phyloP scores from a whole-genome alignment of 176 grass and related monocot species.

The Puya raimondii region DNA sequence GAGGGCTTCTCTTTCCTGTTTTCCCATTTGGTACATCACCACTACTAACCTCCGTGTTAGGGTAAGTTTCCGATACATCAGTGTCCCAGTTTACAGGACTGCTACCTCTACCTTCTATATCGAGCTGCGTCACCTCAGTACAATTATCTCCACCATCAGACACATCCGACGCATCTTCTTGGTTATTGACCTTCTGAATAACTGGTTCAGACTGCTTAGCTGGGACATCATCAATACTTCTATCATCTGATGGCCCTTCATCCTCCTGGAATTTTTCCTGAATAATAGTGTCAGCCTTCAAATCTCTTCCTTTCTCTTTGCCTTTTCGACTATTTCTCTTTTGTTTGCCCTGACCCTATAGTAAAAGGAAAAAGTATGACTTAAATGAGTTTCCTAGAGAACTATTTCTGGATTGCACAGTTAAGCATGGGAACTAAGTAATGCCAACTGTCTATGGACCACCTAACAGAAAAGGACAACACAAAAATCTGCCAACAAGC shows the following conservation, averaged over 20 bases:
- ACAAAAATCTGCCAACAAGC: too few relatives aligned
- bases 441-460: not conserved
- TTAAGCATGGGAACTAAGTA: conserved; percentile 3
- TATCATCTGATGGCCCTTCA: conserved; percentile 28
- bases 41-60: conserved; percentile 28
- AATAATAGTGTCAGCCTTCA: conserved; percentile 21
- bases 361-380: not conserved
- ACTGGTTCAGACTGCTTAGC: conserved; percentile 1
- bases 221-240: conserved; percentile 30
- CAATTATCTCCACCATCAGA: conserved; percentile 71
- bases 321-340: conserved; percentile 68
- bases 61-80: conserved; percentile 67
- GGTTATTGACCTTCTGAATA: conserved; percentile 41
- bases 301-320: conserved; percentile 68
- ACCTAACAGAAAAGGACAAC: too few relatives aligned
- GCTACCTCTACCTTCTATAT: conserved; percentile 52
- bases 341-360: conserved; percentile 45
- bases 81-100: conserved; percentile 78
- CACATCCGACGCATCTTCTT: conserved; percentile 66
- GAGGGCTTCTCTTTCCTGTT: conserved; percentile 47
- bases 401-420: conserved; percentile 6
- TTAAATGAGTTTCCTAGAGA: not conserved
- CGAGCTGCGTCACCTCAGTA: conserved; percentile 54
- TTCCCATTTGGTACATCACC: conserved; percentile 49
- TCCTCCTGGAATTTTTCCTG: conserved; percentile 4